Conservation (phyloP, 2,329 filamentous ascomycete genomes). For the Fusarium algeriense region DNA sequence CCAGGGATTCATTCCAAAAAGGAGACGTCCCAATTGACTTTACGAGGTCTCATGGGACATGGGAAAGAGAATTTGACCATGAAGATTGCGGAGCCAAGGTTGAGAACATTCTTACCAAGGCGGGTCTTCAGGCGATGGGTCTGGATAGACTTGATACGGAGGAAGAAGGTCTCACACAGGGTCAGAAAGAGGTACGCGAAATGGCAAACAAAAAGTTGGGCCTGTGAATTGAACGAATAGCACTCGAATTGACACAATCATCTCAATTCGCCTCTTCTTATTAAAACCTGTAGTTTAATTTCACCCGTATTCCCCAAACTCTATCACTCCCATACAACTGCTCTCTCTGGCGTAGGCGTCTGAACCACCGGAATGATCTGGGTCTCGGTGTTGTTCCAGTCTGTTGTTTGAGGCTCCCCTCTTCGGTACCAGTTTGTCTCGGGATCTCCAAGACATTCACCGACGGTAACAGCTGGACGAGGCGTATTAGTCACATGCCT, state of each 20-base stretch:
- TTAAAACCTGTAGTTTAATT: not conserved
- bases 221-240: not conserved
- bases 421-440: constrained; percentile 25
- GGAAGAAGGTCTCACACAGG: not conserved
- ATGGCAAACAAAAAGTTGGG: not conserved
- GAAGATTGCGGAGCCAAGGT: not conserved
- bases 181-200: not conserved
- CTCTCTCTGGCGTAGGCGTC: constrained; percentile 7
- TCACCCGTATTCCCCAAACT: rapidly evolving
- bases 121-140: not conserved
- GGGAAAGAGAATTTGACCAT: not conserved
- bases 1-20: not conserved
- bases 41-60: not conserved
- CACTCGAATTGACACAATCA: not conserved
- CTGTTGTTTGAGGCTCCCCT: not conserved
- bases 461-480: constrained; percentile 5
- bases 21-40: not conserved
- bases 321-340: not conserved
- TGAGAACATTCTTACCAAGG: not conserved
- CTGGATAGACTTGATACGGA: not conserved
- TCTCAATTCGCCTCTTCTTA: not conserved
- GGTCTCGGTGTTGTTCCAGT: not conserved
- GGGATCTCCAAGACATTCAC: constrained; percentile 28
- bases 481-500: rapidly evolving
- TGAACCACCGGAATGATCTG: not conserved